Conservation (phyloP, 306 rosid genomes). For the Coriaria nepalensis region DNA sequence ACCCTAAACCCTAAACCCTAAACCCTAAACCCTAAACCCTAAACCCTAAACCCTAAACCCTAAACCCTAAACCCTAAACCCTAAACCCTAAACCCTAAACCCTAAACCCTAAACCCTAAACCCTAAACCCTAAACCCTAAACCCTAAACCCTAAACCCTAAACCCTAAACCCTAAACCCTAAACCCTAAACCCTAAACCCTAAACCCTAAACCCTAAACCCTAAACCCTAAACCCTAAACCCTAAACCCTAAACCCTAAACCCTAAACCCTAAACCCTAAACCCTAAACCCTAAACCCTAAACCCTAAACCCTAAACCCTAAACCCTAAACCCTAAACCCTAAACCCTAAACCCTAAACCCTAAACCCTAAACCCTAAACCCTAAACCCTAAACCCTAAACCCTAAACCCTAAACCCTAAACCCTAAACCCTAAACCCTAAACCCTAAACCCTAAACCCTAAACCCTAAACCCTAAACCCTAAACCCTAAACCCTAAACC, state of each 20-base stretch:
- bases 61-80: background rate
- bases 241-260: conserved; percentile 7
- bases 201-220: background rate
- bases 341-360: conserved; percentile 3
- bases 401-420: conserved; percentile 4
- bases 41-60: background rate
- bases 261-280: conserved; percentile 6
- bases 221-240: conserved; percentile 7
- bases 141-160: conserved; percentile 5
- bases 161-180: conserved; percentile 3
- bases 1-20: conserved; percentile 1
- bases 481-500: background rate
- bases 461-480: background rate
- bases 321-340: conserved; percentile 7
- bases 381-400: conserved; percentile 5
- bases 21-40: conserved; percentile 1
- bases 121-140: background rate
- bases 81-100: conserved; percentile 4
- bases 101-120: conserved; percentile 4
- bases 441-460: background rate
- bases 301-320: conserved; percentile 4
- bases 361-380: conserved; percentile 3
- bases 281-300: conserved; percentile 8
- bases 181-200: conserved; percentile 2
- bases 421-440: background rate